phyloP scores from a whole-genome alignment of 31 red algal species.

The Endocladia muricata region DNA sequence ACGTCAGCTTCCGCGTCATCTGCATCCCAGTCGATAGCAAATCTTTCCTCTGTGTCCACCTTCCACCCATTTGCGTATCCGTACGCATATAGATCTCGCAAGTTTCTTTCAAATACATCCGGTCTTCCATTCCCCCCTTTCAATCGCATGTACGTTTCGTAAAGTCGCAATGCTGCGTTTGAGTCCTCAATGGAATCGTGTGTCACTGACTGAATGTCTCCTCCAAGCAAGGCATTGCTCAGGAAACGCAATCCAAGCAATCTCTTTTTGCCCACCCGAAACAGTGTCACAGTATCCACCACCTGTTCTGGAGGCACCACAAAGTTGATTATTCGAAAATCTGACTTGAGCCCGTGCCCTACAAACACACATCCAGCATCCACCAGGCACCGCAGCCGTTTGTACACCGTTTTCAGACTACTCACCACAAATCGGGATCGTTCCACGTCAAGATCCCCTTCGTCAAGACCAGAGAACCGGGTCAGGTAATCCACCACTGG shows the following conservation, averaged over 20 bases:
- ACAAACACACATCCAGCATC: slow-evolving; percentile 91
- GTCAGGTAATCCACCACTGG: slow-evolving; percentile 91
- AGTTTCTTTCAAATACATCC: slow-evolving; percentile 41
- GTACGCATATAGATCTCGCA: slow-evolving; percentile 79
- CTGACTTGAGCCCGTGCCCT: slow-evolving; percentile 94
- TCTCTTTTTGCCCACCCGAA: slow-evolving; percentile 73
- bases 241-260: slow-evolving; percentile 84
- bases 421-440: slow-evolving; percentile 65
- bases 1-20: not conserved
- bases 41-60: slow-evolving; percentile 53
- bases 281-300: slow-evolving; percentile 91
- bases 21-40: slow-evolving; percentile 20
- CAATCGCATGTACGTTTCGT: slow-evolving; percentile 66
- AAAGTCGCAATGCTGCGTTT: slow-evolving; percentile 81
- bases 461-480: slow-evolving; percentile 78
- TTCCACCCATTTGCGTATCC: slow-evolving; percentile 77
- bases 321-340: slow-evolving; percentile 96
- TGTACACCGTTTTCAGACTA: slow-evolving; percentile 86
- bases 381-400: slow-evolving; percentile 75
- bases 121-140: slow-evolving; percentile 29
- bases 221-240: slow-evolving; percentile 74
- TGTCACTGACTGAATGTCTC: slow-evolving; percentile 70
- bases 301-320: slow-evolving; percentile 86
- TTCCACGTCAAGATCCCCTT: slow-evolving; percentile 72
- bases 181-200: slow-evolving; percentile 98